Conservation (phyloP, 352 stramenopile genomes). For the Paralagenidium karlingii region DNA sequence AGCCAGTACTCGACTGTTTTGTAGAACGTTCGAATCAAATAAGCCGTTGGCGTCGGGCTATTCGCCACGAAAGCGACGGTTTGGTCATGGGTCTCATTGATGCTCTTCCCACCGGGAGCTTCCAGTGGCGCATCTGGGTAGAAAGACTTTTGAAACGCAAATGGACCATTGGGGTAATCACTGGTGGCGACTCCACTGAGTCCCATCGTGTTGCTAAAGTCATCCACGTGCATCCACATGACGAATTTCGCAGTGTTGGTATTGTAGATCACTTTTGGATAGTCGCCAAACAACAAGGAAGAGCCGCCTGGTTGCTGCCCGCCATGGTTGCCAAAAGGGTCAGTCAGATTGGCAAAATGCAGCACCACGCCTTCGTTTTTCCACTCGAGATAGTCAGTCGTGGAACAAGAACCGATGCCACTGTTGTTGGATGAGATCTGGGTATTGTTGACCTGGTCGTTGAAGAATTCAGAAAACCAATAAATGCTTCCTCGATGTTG, state of each 20-base stretch:
- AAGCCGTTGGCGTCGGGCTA: constrained; percentile 23
- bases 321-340: constrained; percentile 54
- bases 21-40: constrained; percentile 92
- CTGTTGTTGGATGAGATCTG: constrained; percentile 12
- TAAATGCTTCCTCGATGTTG: constrained; percentile 24
- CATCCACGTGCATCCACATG: constrained; percentile 96
- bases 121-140: constrained; percentile 87
- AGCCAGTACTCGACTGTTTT: constrained; percentile 92
- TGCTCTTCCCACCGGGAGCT: constrained; percentile 46
- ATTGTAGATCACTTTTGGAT: constrained; percentile 90
- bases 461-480: constrained; percentile 70
- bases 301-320: too few species aligned
- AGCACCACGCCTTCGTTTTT: constrained; percentile 92
- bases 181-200: constrained; percentile 84
- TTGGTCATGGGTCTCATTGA: constrained; percentile 93
- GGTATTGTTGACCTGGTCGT: constrained; percentile 9
- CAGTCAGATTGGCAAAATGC: constrained; percentile 89
- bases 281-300: constrained; percentile 55
- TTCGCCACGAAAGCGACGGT: constrained; percentile 49
- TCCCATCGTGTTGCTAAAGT: constrained; percentile 71
- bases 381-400: constrained; percentile 85
- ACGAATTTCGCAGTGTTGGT: constrained; percentile 78
- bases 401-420: constrained; percentile 89
- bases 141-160: constrained; percentile 80
- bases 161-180: constrained; percentile 86